These are phyloP conservation scores for Grigorovia yakushimaensis DNA, from an alignment of 805 yeast genomes.

Conservation along the genomic window DNA sequence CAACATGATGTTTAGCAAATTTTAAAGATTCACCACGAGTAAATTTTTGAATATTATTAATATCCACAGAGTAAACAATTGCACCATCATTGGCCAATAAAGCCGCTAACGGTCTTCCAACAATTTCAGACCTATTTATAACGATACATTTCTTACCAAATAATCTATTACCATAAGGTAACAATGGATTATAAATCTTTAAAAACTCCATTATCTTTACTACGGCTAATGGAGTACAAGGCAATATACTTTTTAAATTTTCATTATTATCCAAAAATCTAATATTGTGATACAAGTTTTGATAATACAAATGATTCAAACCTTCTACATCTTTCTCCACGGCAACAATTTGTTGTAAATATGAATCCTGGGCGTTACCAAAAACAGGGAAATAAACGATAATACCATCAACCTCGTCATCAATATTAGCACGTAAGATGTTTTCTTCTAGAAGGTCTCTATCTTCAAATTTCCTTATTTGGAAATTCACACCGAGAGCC, in stretches of 20 bases:
- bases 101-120: conserved; percentile 95
- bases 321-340: conserved; percentile 95
- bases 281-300: conserved; percentile 88
- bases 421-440: conserved; percentile 72
- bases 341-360: conserved; percentile 87
- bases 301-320: conserved; percentile 78
- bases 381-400: conserved; percentile 97
- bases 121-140: conserved; percentile 91
- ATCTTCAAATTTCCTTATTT: conserved; percentile 54
- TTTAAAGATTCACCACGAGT: conserved; percentile 89
- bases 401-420: conserved; percentile 73
- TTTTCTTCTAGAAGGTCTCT: conserved; percentile 81
- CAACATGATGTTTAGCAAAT: conserved; percentile 73
- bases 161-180: conserved; percentile 83
- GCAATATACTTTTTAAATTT: conserved; percentile 73
- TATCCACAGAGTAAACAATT: conserved; percentile 82
- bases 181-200: conserved; percentile 71
- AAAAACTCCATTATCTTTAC: conserved; percentile 87
- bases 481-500: conserved; percentile 77
- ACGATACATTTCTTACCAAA: conserved; percentile 89
- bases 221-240: conserved; percentile 93
- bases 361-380: conserved; percentile 91
- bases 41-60: conserved; percentile 79
- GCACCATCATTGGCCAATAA: conserved; percentile 96
- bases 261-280: conserved; percentile 78